Evolutionary conservation across 225 moss, liverwort and hornwort species (phyloP).

Genomic region (Pseudisothecium myosuroides): DNA sequence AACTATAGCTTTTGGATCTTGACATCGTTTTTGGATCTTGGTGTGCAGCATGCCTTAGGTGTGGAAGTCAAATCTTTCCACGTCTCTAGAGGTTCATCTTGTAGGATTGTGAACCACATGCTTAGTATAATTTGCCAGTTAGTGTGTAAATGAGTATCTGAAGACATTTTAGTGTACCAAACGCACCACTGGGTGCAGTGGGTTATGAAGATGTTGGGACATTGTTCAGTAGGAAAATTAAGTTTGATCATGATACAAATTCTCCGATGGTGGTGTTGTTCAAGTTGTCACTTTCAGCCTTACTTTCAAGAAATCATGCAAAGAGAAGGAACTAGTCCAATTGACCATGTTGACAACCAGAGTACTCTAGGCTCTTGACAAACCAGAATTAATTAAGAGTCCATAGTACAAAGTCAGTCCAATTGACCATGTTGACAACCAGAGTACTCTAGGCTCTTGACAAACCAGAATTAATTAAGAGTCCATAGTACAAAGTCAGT

Average conservation of each 20-base stretch:
- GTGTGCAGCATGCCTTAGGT: neutral
- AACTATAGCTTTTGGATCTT: neutral
- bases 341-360: neutral
- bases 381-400: neutral
- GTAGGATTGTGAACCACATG: neutral
- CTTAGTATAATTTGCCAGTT: neutral
- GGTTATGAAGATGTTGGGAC: too few species aligned
- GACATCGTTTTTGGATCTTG: neutral
- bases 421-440: neutral
- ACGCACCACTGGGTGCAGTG: neutral
- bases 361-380: neutral
- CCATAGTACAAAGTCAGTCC: too few species aligned
- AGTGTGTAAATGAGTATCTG: too few species aligned
- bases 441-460: neutral
- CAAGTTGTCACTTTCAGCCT: neutral
- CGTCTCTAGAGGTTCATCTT: neutral
- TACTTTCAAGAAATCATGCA: neutral
- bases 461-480: neutral
- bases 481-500: neutral
- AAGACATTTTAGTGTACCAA: neutral
- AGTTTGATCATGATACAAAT: neutral
- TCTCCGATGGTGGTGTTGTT: neutral
- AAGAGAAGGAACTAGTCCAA: neutral
- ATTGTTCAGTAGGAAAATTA: neutral
- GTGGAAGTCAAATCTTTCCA: neutral